phyloP scores from a whole-genome alignment of 805 yeast genomes.

The Starmera caribaea region DNA sequence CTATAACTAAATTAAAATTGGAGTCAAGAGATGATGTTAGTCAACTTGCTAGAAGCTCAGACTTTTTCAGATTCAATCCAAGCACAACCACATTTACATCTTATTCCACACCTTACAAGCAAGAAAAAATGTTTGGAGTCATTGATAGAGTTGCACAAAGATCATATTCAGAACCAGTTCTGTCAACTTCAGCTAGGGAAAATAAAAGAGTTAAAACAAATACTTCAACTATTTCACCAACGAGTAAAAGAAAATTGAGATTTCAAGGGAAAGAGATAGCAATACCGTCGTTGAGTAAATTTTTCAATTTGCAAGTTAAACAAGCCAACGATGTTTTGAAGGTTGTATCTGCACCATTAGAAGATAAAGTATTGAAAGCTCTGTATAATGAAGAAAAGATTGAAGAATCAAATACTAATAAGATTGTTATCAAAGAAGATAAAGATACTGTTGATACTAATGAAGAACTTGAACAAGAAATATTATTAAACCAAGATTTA shows the following conservation, averaged over 20 bases:
- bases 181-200: background rate
- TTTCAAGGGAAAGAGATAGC: background rate
- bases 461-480: background rate
- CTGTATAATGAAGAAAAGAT: too few species aligned
- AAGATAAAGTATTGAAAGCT: too few species aligned
- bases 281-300: background rate
- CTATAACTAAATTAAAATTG: conserved; percentile 27
- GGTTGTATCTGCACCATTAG: too few species aligned
- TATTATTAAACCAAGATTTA: background rate
- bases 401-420: too few species aligned
- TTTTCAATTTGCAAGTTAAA: background rate
- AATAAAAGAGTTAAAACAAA: background rate
- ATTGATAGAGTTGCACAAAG: background rate
- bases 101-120: background rate
- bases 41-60: too few species aligned
- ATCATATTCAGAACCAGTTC: background rate
- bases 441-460: background rate
- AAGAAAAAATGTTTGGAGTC: too few species aligned
- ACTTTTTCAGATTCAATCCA: background rate
- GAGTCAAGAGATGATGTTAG: conserved; percentile 10
- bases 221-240: background rate
- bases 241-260: background rate
- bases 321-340: too few species aligned
- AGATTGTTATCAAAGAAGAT: too few species aligned
- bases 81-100: background rate